Evolutionary conservation across 2,329 filamentous ascomycete genomes (phyloP).

Genomic region (Cercospora citrullina): DNA sequence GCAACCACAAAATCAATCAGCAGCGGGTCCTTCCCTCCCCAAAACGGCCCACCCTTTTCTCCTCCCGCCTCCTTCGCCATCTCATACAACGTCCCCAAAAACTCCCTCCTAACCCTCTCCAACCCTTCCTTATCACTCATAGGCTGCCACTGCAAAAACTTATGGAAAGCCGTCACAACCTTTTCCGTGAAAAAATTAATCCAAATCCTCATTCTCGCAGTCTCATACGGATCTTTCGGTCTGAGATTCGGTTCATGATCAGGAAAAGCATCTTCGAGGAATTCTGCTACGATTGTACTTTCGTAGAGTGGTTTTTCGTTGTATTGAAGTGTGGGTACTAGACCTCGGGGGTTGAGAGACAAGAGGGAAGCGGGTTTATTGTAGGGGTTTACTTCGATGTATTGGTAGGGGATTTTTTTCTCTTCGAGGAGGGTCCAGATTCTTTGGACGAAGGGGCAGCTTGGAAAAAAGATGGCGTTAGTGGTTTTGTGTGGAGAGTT

Average conservation of each 20-base stretch:
- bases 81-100: constrained; percentile 59
- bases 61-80: constrained; percentile 62
- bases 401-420: constrained; percentile 69
- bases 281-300: constrained; percentile 71
- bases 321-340: constrained; percentile 68
- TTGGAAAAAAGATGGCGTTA: too few species aligned
- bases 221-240: constrained; percentile 62
- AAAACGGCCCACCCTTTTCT: constrained; percentile 61
- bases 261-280: constrained; percentile 69
- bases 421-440: constrained; percentile 72
- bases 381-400: constrained; percentile 74
- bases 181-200: constrained; percentile 68
- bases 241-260: constrained; percentile 55
- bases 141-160: constrained; percentile 54
- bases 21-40: constrained; percentile 62
- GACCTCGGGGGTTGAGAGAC: constrained; percentile 70
- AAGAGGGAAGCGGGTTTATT: constrained; percentile 68
- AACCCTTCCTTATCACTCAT: constrained; percentile 42
- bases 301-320: constrained; percentile 66
- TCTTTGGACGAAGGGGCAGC: constrained; percentile 66
- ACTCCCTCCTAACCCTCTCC: constrained; percentile 57
- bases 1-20: constrained; percentile 70
- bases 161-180: constrained; percentile 70
- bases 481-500: too few species aligned
- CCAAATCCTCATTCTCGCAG: constrained; percentile 69